phyloP scores from a whole-genome alignment of 306 rosid genomes.

The Cucumis sativus region DNA sequence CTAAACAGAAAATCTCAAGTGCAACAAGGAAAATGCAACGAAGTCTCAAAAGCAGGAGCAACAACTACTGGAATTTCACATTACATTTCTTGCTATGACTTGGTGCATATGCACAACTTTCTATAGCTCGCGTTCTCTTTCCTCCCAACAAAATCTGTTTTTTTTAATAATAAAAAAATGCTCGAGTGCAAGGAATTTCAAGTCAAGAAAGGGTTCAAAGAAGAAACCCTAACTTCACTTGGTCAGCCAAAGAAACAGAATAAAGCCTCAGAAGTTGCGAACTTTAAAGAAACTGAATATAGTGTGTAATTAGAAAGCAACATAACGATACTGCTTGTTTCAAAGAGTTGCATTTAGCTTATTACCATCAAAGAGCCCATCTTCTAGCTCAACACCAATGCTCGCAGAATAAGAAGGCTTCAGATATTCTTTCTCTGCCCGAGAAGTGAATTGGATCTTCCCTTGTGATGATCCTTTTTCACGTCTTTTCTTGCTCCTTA shows the following conservation, averaged over 20 bases:
- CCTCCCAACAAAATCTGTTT: too few relatives aligned
- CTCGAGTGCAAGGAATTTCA: background rate
- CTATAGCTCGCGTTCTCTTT: too few relatives aligned
- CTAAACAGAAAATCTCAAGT: background rate
- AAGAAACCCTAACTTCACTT: background rate
- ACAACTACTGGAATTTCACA: background rate
- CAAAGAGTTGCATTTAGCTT: background rate
- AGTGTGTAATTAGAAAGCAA: background rate
- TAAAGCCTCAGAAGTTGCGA: background rate
- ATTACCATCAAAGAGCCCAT: slow-evolving; percentile 92
- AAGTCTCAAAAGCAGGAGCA: background rate
- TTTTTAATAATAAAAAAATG: background rate
- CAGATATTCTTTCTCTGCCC: slow-evolving; percentile 95
- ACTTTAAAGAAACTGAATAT: background rate
- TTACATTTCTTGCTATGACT: too few relatives aligned
- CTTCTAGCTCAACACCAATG: slow-evolving; percentile 88
- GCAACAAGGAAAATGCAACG: background rate
- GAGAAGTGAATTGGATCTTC: slow-evolving; percentile 53
- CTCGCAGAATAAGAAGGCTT: slow-evolving; percentile 90
- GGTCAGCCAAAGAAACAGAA: background rate
- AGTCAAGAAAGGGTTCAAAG: background rate
- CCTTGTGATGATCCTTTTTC: slow-evolving; percentile 51
- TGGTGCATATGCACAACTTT: too few relatives aligned
- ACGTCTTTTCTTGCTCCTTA: slow-evolving; percentile 48
- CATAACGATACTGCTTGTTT: background rate